Evolutionary conservation across 1,139 yeast genomes (phyloP), one percentile per base, ranked within the genome.

Genomic region (Debaryomycetaceae sp.): DNA sequence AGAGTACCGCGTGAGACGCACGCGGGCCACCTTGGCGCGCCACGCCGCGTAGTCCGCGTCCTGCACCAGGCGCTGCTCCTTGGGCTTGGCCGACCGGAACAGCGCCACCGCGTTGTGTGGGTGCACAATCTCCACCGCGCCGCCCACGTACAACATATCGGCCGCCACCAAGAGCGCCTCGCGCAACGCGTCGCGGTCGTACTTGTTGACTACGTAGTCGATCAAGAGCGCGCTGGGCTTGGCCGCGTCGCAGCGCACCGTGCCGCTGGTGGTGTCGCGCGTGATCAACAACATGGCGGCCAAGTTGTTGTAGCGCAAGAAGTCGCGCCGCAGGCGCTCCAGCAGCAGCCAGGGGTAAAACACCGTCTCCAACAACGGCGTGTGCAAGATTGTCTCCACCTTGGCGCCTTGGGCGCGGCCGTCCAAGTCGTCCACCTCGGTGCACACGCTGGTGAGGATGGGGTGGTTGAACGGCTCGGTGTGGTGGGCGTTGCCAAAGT

Each of bases 371-470:
- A 71, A 37, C 29, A 49, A 49, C 2, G 81, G 82, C 9, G 64
- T 53, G 42, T 72, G 76, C 25, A 69, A 55, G 14, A 72, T 41
- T 3, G 78, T 58, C 49, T 75, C 82, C 34, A 75, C 61, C 48
- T 66, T 69, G 9, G 78, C 72, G 2, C 83, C 83, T 44, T 75
- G 78, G 3, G 64, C 74, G 38, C 64, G 55, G 2, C 80, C 80
- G 45, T 75, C 81, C 22, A 72, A 42, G 41, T 75, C 75, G 34
- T 65, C 77, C 18, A 55, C 63, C 44, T 71, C 64, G 11, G 65
- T 59, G 46, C 73, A 61, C 1, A 74, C 76, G 0, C 75, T 45
- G 0, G 81, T 72, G 67, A 75, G 58, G 32, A 75, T 73, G 1
- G 79, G 56, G 28, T 65, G 56, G 16, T 61, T 48, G 38, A 51